Percentiles rank a stretch among this genome's conserved stretches.
Conservation (phyloP, 148 eudicot species). For the Limonium bicolor region DNA sequence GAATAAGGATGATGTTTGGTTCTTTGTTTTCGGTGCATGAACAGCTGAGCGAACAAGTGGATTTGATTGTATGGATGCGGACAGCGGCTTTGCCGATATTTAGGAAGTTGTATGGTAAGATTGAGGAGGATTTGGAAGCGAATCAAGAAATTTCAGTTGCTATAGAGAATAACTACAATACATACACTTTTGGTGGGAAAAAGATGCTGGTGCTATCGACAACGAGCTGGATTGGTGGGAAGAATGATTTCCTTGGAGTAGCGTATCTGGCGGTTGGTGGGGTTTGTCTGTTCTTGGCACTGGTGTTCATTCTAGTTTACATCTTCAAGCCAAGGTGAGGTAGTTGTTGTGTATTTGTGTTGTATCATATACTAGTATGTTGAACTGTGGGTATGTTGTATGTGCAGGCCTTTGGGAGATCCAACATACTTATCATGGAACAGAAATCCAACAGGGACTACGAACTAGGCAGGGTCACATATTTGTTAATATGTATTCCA, state of each 20-base stretch:
- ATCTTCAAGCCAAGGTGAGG: constrained; percentile 57
- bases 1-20: not conserved
- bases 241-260: constrained; percentile 45
- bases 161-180: constrained; percentile 74
- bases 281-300: constrained; percentile 38
- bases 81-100: constrained; percentile 81
- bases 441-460: constrained; percentile 28
- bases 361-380: too few species aligned
- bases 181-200: constrained; percentile 59
- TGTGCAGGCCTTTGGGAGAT: constrained; percentile 65
- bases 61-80: constrained; percentile 95
- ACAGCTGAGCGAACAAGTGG: constrained; percentile 77
- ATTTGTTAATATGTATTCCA: too few species aligned
- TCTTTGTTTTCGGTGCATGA: constrained; percentile 5
- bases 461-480: too few species aligned
- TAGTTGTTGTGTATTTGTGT: not conserved
- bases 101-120: constrained; percentile 78
- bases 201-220: constrained; percentile 78
- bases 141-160: constrained; percentile 31
- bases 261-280: constrained; percentile 69
- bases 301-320: constrained; percentile 35
- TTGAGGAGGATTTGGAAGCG: constrained; percentile 52
- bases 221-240: constrained; percentile 92
- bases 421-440: constrained; percentile 72
- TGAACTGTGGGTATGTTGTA: too few species aligned